phyloP scores from a whole-genome alignment of 495 filamentous ascomycete species.

The Jackrogersella multiformis region DNA sequence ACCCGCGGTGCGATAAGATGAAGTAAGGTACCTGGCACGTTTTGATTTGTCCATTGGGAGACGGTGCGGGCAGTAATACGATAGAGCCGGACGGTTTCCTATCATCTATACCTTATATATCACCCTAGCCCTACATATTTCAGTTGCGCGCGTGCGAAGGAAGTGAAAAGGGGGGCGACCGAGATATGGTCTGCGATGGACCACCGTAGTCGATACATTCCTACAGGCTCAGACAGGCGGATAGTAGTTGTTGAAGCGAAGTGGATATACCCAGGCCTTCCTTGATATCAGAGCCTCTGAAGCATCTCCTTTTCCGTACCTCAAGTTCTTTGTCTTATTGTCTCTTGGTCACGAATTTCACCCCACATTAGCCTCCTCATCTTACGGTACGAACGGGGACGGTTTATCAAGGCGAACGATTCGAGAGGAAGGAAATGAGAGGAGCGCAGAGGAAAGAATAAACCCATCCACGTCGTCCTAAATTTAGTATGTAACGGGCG shows the following conservation, averaged over 20 bases:
- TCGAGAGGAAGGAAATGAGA: slow-evolving; percentile 1
- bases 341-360: slow-evolving; percentile 22
- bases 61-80: background rate
- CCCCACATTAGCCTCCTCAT: background rate
- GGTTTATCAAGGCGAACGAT: slow-evolving; percentile 11
- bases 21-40: background rate
- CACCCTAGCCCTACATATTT: background rate
- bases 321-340: background rate
- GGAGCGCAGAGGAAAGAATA: background rate
- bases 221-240: background rate
- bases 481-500: background rate
- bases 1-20: slow-evolving; percentile 3
- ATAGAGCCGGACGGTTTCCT: background rate
- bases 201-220: background rate
- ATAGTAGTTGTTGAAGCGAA: background rate
- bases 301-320: slow-evolving; percentile 1
- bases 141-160: slow-evolving; percentile 2
- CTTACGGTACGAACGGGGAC: background rate
- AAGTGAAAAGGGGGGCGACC: background rate
- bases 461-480: slow-evolving; percentile 2
- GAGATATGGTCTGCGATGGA: background rate
- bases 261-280: slow-evolving; percentile 20
- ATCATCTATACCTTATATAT: slow-evolving; percentile 7
- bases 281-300: background rate
- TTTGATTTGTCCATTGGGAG: background rate